These are phyloP conservation scores for Tremella yokohamensis DNA, from an alignment of 768 basidiomycete genomes.

Conservation along the genomic window DNA sequence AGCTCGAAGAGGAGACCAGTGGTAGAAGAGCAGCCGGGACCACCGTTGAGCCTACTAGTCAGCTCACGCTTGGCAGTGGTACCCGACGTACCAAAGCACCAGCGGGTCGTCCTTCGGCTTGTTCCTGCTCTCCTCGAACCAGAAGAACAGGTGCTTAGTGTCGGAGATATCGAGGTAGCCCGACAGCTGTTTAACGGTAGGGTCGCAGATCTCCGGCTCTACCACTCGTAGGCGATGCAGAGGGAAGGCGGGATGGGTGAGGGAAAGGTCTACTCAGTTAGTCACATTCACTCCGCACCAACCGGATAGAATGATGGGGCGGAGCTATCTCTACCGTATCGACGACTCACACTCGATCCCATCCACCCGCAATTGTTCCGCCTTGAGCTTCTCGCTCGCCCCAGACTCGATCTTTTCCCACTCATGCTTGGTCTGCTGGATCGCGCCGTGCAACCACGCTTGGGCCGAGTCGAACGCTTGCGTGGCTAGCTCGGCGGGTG, in stretches of 20 bases:
- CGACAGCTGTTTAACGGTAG: conserved; percentile 72
- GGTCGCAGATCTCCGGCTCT: conserved; percentile 68
- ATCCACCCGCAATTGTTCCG: conserved; percentile 22
- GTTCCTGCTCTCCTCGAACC: conserved; percentile 75
- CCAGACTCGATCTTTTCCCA: conserved; percentile 27
- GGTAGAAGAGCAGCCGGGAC: conserved; percentile 57
- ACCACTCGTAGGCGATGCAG: conserved; percentile 46
- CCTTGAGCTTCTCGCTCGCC: conserved; percentile 17
- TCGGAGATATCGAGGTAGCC: conserved; percentile 79
- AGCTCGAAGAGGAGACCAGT: conserved; percentile 84
- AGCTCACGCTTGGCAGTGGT: conserved; percentile 13
- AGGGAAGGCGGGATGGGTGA: conserved; percentile 50
- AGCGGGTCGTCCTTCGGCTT: conserved; percentile 74
- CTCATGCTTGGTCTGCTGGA: conserved; percentile 17
- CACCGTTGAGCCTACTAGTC: conserved; percentile 22
- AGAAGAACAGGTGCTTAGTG: conserved; percentile 82
- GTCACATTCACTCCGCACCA: conserved; percentile 2
- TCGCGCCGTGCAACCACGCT: conserved; percentile 27
- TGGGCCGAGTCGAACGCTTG: conserved; percentile 36
- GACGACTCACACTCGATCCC: conserved; percentile 41
- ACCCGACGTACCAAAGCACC: conserved; percentile 63
- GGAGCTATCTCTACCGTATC: background rate
- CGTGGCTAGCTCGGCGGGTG: conserved; percentile 34
- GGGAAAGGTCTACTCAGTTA: conserved; percentile 33
- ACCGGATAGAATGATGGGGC: background rate